Evolutionary conservation across 2,329 filamentous ascomycete species (phyloP).

Genomic region (Coniochaeta hoffmannii): DNA sequence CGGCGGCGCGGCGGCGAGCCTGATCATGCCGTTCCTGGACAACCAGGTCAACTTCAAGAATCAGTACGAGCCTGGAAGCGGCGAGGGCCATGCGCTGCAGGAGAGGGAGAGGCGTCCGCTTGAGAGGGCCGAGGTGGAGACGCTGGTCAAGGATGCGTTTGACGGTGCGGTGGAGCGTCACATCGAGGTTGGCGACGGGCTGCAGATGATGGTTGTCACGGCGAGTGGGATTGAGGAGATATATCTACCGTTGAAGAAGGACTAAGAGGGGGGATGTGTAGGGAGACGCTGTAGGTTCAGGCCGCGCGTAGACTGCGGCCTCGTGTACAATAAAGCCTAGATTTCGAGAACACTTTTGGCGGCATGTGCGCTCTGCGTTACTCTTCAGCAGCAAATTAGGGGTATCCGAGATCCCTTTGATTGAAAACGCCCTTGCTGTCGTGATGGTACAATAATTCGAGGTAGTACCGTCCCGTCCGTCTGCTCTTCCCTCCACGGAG

Average conservation of each 20-base stretch:
- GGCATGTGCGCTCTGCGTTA: not conserved
- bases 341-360: not conserved
- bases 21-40: slow-evolving; percentile 99
- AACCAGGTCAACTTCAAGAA: slow-evolving; percentile 99
- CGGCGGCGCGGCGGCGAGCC: slow-evolving; percentile 80
- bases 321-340: not conserved
- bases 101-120: slow-evolving; percentile 65
- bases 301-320: not conserved
- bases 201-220: slow-evolving; percentile 94
- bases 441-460: not conserved
- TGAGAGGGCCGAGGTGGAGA: slow-evolving; percentile 66
- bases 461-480: no score
- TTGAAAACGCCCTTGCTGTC: not conserved
- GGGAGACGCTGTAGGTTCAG: no score
- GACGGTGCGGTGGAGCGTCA: slow-evolving; percentile 97
- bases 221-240: slow-evolving; percentile 82
- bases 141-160: slow-evolving; percentile 92
- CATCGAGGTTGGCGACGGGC: slow-evolving; percentile 93
- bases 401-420: not conserved
- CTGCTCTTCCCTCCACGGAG: no score
- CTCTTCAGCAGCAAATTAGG: not conserved
- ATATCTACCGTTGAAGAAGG: slow-evolving; percentile 79
- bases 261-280: slow-evolving; percentile 43
- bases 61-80: slow-evolving; percentile 85
- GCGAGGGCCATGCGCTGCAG: slow-evolving; percentile 72